phyloP scores from a whole-genome alignment of 495 filamentous ascomycete species.

The Penicillium coprophilum region DNA sequence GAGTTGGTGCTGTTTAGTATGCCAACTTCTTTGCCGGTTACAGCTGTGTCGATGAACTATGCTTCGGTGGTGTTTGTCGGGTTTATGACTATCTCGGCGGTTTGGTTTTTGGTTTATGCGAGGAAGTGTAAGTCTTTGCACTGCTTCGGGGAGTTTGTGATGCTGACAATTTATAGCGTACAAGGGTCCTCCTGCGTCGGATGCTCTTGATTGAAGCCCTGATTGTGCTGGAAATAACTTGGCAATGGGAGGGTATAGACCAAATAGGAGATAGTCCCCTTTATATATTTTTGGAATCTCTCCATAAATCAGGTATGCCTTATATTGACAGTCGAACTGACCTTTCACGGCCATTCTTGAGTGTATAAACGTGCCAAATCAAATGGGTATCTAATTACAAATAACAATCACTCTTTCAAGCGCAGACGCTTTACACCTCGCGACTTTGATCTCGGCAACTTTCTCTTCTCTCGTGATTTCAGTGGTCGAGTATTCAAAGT shows the following conservation, averaged over 20 bases:
- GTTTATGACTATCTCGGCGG: constrained; percentile 40
- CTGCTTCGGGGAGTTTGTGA: background rate
- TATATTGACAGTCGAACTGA: too few species aligned
- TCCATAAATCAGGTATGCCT: too few species aligned
- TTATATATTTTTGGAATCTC: too few species aligned
- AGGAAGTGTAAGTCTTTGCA: constrained; percentile 38
- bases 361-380: too few species aligned
- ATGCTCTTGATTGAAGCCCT: constrained; percentile 23
- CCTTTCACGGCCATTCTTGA: too few species aligned
- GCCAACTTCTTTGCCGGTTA: constrained; percentile 51
- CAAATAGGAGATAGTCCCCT: too few species aligned
- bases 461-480: too few species aligned
- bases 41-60: constrained; percentile 56
- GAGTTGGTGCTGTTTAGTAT: constrained; percentile 60
- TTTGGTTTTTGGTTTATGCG: constrained; percentile 50
- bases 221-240: background rate
- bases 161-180: constrained; percentile 33
- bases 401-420: too few species aligned
- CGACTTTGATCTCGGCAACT: too few species aligned
- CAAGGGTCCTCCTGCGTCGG: constrained; percentile 48
- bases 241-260: too few species aligned
- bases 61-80: constrained; percentile 64
- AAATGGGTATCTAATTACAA: too few species aligned
- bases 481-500: background rate
- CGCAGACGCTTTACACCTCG: too few species aligned